Percentiles rank a stretch among this genome's conserved stretches.
Conservation (phyloP, 129 eudicot species). For the Lonicera japonica region DNA sequence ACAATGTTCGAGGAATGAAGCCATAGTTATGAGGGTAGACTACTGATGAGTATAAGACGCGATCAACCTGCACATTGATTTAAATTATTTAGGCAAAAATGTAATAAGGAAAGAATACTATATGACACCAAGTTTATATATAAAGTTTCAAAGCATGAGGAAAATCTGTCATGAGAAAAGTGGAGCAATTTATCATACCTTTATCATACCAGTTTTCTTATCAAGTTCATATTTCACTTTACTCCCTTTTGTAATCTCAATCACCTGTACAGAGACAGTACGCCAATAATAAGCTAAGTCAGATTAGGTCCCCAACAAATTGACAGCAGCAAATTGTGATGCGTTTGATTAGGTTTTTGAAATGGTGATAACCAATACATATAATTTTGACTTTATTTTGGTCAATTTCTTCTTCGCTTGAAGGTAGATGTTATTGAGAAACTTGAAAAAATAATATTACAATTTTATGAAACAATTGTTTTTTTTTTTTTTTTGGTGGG, state of each 20-base stretch:
- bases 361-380: slow-evolving; percentile 3
- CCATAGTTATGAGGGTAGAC: slow-evolving; percentile 91
- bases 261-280: slow-evolving; percentile 30
- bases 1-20: slow-evolving; percentile 78
- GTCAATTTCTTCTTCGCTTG: too few relatives aligned
- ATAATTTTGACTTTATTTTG: too few relatives aligned
- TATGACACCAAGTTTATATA: background rate
- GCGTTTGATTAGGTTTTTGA: slow-evolving; percentile 1
- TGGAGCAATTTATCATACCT: slow-evolving; percentile 32
- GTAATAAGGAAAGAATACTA: background rate
- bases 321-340: background rate
- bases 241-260: slow-evolving; percentile 80
- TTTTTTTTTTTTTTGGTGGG: too few relatives aligned
- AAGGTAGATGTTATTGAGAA: too few relatives aligned
- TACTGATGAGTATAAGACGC: slow-evolving; percentile 70
- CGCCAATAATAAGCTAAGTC: background rate
- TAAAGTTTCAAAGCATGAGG: background rate
- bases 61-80: slow-evolving; percentile 56
- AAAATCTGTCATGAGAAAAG: background rate
- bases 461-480: too few relatives aligned
- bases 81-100: background rate
- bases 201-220: slow-evolving; percentile 84
- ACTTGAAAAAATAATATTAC: too few relatives aligned
- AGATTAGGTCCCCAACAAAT: background rate
- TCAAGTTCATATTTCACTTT: slow-evolving; percentile 90